These are phyloP conservation scores for Colletotrichum sp. DNA, from an alignment of 2,329 filamentous ascomycete species.

Conservation along the genomic window DNA sequence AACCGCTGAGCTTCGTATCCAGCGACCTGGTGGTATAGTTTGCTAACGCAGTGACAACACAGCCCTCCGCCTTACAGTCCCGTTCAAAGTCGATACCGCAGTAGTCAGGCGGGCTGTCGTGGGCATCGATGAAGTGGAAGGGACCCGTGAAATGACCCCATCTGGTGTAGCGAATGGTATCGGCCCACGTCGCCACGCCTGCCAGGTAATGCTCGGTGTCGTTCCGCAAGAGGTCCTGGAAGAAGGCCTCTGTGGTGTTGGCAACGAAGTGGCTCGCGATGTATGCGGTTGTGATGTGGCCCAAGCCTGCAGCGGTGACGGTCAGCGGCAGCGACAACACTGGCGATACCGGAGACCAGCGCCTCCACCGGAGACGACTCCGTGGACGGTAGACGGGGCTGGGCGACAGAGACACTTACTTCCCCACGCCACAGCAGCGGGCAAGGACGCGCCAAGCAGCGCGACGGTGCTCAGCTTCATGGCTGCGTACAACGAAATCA, in stretches of 20 bases:
- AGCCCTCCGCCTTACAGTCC: slow-evolving; percentile 67
- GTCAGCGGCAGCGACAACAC: slow-evolving; percentile 6
- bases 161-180: slow-evolving; percentile 68
- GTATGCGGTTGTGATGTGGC: slow-evolving; percentile 70
- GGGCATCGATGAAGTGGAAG: slow-evolving; percentile 74
- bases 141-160: slow-evolving; percentile 65
- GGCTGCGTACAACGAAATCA: not conserved
- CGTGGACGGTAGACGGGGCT: not conserved
- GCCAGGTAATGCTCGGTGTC: slow-evolving; percentile 63
- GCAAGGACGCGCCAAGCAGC: slow-evolving; percentile 34
- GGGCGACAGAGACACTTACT: slow-evolving; percentile 33
- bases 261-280: slow-evolving; percentile 65
- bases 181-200: slow-evolving; percentile 70
- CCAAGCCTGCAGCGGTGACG: slow-evolving; percentile 50
- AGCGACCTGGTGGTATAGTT: slow-evolving; percentile 65
- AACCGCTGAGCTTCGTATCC: slow-evolving; percentile 46
- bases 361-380: not conserved
- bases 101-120: slow-evolving; percentile 62
- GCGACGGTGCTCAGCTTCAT: slow-evolving; percentile 35
- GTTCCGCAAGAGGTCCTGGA: slow-evolving; percentile 62
- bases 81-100: slow-evolving; percentile 64
- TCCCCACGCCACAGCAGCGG: slow-evolving; percentile 43
- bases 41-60: slow-evolving; percentile 63
- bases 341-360: not conserved
- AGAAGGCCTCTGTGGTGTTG: slow-evolving; percentile 57